Evolutionary conservation across 2,329 filamentous ascomycete genomes (phyloP), one percentile per base, ranked within the genome.

Genomic region (Neonectria sp.): DNA sequence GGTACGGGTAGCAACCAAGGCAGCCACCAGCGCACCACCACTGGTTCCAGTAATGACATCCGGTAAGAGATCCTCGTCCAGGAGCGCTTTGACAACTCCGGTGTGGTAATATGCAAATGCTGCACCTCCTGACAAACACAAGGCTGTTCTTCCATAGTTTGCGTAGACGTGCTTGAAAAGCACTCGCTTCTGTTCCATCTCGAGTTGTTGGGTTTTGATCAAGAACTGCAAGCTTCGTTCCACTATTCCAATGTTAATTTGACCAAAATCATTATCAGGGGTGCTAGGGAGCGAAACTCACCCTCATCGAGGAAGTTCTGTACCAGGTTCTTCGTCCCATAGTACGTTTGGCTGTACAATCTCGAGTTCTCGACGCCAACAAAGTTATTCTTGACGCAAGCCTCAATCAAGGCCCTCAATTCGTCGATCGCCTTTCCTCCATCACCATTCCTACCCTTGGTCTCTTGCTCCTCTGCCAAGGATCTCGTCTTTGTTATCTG

Each of bases 101-200:
- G 98, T 94, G 79, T 99, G 96, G 79, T 98, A 98, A 79, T 97
- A 98, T 6, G 96, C 95, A 81, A 99, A 98, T 0, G 93, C 93
- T 4, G 95, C 96, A 1, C 96, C 96, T 2, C 96, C 96, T 5
- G 95, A 98, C 2, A 99, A 85, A 77, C 95, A 99, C 3, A 99
- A 86, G 0, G 96, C 96, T 7, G 95, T 97, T 33, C 95, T 91
- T 33, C 96, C 96, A 75, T 93, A 97, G 79, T 98, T 98, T 63
- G 93, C 93, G 67, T 94, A 91, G 46, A 98, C 86, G 68, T 97
- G 92, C 79, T 95, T 97, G 84, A 97, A 97, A 52, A 97, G 85
- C 6, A 86, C 84, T 55, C 93, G 88, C 82, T 98, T 98, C 78
- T 92, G 90, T 27, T 95, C 91, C 21, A 86, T 79, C 5, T 88